These are phyloP conservation scores for Apiospora marii DNA, from an alignment of 2,329 filamentous ascomycete genomes.

Conservation along the genomic window DNA sequence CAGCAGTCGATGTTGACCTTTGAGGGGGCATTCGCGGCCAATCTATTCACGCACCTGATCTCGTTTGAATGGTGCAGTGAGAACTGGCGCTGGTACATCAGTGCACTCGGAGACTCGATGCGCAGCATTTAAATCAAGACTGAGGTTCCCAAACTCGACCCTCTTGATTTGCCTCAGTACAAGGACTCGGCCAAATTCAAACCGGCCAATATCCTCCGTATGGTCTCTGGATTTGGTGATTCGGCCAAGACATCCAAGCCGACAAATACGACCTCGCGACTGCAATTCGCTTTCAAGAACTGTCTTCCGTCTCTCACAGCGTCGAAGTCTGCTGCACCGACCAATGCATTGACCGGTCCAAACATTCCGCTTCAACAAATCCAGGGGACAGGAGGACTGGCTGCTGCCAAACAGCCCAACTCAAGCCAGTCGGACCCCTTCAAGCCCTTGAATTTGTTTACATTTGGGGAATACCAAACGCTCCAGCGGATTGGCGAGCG, in stretches of 20 bases:
- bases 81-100: too few relatives aligned
- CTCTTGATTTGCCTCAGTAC: background rate
- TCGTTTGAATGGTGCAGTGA: slow-evolving; percentile 47
- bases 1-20: background rate
- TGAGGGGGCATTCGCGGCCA: slow-evolving; percentile 31
- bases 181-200: background rate
- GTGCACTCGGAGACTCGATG: too few relatives aligned
- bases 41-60: slow-evolving; percentile 44
- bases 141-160: background rate
- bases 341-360: too few relatives aligned
- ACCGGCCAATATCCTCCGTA: background rate
- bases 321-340: too few relatives aligned
- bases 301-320: too few relatives aligned
- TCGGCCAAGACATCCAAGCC: too few relatives aligned
- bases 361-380: background rate
- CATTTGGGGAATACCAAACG: background rate
- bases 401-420: background rate
- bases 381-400: background rate
- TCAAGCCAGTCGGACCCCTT: background rate
- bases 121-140: background rate
- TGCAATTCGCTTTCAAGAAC: too few relatives aligned
- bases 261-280: too few relatives aligned
- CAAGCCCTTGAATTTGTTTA: background rate
- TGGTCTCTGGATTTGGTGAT: too few relatives aligned
- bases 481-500: background rate